Percentiles rank a stretch among this genome's conserved stretches.
phyloP scores from a whole-genome alignment of 176 grass and related monocot species.

The Bothriochloa decipiens region DNA sequence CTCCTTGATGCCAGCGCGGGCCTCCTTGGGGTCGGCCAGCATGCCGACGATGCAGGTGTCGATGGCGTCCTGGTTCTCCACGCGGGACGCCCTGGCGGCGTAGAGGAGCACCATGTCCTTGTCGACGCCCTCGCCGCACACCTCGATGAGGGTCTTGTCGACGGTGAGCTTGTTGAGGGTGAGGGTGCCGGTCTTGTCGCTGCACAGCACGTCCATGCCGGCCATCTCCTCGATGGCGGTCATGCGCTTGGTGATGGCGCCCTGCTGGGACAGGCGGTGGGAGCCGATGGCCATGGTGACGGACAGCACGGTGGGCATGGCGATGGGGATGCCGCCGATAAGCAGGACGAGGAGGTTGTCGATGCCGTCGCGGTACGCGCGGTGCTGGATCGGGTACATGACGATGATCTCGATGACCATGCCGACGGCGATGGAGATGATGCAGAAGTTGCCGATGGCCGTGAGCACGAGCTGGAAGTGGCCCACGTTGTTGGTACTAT shows the following conservation, averaged over 20 bases:
- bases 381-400: conserved; percentile 87
- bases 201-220: conserved; percentile 96
- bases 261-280: conserved; percentile 86
- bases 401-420: conserved; percentile 81
- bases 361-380: conserved; percentile 81
- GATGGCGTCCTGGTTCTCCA: conserved; percentile 97
- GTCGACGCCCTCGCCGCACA: conserved; percentile 59
- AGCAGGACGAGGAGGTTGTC: conserved; percentile 95
- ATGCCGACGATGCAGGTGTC: conserved; percentile 86
- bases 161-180: conserved; percentile 97
- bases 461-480: conserved; percentile 94
- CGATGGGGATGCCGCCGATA: conserved; percentile 93
- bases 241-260: conserved; percentile 98
- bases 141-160: conserved; percentile 84
- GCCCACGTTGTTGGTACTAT: conserved; percentile 93
- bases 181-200: conserved; percentile 93
- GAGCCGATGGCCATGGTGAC: conserved; percentile 99
- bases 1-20: conserved; percentile 78
- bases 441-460: conserved; percentile 97
- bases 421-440: conserved; percentile 78
- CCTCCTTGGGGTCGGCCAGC: conserved; percentile 90
- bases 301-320: conserved; percentile 93
- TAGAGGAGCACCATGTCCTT: conserved; percentile 84
- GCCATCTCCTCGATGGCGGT: conserved; percentile 99
- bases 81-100: conserved; percentile 77